Evolutionary conservation across 169 alveolate species (phyloP).

Genomic region (Plasmodium gallinaceum): DNA sequence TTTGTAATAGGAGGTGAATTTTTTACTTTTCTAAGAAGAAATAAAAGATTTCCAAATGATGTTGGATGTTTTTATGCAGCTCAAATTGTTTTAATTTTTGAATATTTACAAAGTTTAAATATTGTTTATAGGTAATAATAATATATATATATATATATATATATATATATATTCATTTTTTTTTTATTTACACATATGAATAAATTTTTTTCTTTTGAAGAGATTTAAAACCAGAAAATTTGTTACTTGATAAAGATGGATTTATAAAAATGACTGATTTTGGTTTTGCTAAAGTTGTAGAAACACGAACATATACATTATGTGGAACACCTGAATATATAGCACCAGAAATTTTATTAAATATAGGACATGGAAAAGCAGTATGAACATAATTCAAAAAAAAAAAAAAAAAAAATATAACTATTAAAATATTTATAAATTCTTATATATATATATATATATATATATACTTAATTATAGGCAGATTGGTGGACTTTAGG

Average conservation of each 20-base stretch:
- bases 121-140: conserved; percentile 90
- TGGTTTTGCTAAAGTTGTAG: conserved; percentile 99
- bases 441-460: neutral
- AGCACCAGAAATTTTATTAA: conserved; percentile 99
- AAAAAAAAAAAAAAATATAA: neutral
- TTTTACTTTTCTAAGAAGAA: conserved; percentile 92
- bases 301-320: conserved; percentile 97
- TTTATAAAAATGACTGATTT: conserved; percentile 98
- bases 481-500: conserved; percentile 99
- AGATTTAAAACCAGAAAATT: conserved; percentile 97
- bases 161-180: neutral
- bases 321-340: conserved; percentile 99
- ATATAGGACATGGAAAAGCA: conserved; percentile 96
- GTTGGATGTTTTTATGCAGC: conserved; percentile 96
- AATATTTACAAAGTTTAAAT: conserved; percentile 95
- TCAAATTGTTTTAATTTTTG: conserved; percentile 96
- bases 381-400: conserved; percentile 78
- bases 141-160: neutral
- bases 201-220: conserved; percentile 76
- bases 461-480: conserved; percentile 4
- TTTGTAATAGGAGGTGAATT: conserved; percentile 98
- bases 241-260: conserved; percentile 97
- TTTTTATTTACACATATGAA: neutral
- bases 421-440: neutral
- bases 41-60: conserved; percentile 93